phyloP scores from a whole-genome alignment of 108 stramenopile genomes.

The Conticribra weissflogii region DNA sequence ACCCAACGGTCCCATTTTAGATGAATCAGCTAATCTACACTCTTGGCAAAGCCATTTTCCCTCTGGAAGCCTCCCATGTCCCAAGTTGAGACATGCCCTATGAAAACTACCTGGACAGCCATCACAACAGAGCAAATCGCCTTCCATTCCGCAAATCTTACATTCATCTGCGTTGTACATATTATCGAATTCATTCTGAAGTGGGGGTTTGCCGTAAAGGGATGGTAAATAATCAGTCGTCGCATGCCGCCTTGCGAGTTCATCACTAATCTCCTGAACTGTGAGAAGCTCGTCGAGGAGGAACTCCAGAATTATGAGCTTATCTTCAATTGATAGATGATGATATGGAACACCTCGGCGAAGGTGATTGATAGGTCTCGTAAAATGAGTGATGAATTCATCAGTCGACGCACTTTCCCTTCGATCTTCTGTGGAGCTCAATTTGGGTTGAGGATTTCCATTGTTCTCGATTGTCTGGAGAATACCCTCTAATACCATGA shows the following conservation, averaged over 20 bases:
- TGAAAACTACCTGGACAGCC: conserved; percentile 79
- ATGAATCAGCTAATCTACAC: conserved; percentile 66
- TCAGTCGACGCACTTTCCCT: neutral
- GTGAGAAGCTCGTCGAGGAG: conserved; percentile 76
- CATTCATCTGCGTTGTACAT: conserved; percentile 78
- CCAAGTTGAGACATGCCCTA: conserved; percentile 59
- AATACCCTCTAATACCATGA: no score
- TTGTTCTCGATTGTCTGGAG: no score
- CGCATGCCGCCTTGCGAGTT: conserved; percentile 53
- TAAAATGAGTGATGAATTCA: conserved; percentile 59
- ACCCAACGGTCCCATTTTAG: conserved; percentile 59
- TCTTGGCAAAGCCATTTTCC: conserved; percentile 87
- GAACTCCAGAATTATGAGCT: conserved; percentile 77
- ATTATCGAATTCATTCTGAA: conserved; percentile 54
- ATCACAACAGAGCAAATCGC: conserved; percentile 86
- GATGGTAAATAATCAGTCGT: conserved; percentile 13
- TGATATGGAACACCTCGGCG: conserved; percentile 73
- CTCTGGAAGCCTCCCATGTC: conserved; percentile 51
- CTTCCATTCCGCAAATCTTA: conserved; percentile 69
- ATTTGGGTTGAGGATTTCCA: no score
- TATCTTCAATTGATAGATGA: conserved; percentile 59
- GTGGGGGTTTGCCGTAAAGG: conserved; percentile 53
- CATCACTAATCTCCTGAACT: conserved; percentile 58
- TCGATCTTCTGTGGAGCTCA: no score
- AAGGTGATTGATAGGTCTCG: conserved; percentile 56